Conservation (phyloP, 2,329 filamentous ascomycete species). For the Fusarium pseudoanthophilum region DNA sequence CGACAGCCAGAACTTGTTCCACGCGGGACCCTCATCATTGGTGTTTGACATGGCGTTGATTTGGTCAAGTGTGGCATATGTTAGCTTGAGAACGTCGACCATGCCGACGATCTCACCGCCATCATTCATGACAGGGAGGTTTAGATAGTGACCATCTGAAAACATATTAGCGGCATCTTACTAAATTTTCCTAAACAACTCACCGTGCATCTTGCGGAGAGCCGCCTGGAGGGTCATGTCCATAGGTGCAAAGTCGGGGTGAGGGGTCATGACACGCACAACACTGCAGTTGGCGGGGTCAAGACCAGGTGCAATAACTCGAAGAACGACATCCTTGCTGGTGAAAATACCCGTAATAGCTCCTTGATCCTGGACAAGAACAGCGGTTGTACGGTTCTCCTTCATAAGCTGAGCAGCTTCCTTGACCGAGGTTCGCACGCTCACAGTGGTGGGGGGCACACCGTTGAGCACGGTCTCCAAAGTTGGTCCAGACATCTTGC, state of each 20-base stretch:
- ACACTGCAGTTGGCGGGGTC: constrained; percentile 97
- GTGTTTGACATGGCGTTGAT: constrained; percentile 90
- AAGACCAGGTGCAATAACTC: constrained; percentile 95
- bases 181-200: constrained; percentile 49
- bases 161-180: constrained; percentile 19
- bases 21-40: constrained; percentile 91
- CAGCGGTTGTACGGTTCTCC: constrained; percentile 97
- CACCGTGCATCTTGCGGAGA: constrained; percentile 98
- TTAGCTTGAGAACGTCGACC: constrained; percentile 98
- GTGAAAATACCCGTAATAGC: constrained; percentile 99
- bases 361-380: constrained; percentile 95
- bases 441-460: constrained; percentile 91
- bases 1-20: constrained; percentile 99
- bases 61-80: constrained; percentile 96
- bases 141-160: constrained; percentile 95
- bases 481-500: constrained; percentile 98
- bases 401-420: constrained; percentile 97
- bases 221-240: constrained; percentile 99
- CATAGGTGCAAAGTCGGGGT: constrained; percentile 97
- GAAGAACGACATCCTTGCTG: constrained; percentile 97
- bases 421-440: constrained; percentile 93
- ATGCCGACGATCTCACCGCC: constrained; percentile 97
- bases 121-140: constrained; percentile 98
- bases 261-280: constrained; percentile 98
- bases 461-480: constrained; percentile 94